Evolutionary conservation across 805 yeast species (phyloP), one percentile per base, ranked within the genome.

Genomic region (Diddensiella caesifluorescens): DNA sequence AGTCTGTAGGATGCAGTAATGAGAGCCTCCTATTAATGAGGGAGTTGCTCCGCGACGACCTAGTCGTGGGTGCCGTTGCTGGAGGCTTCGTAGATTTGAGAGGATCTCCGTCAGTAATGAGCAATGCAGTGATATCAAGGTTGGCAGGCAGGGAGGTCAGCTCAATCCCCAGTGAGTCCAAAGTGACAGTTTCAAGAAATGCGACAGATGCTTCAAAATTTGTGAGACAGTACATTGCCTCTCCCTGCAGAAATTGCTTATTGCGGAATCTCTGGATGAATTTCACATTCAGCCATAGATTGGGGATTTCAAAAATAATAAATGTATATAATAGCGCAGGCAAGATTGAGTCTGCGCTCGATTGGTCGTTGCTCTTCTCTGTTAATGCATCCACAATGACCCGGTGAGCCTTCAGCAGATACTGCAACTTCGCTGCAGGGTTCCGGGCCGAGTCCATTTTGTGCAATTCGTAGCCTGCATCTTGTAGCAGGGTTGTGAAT

Each of bases 161-260:
- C 5, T 59, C 63, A 4, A 56, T 46, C 9, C 60, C 61, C 18
- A 67, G 44, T 4, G 59, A 49, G 4, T 57, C 57, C 26, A 61
- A 46, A 13, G 61, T 57, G 13, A 62, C 51, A 9, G 63, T 53
- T 38, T 65, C 66, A 18, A 68, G 38, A 36, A 67, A 60, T 22
- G 57, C 60, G 7, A 64, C 55, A 5, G 68, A 68, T 2, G 73
- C 73, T 42, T 68, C 73, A 28, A 66, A 53, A 44, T 68, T 68
- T 15, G 73, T 68, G 29, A 68, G 50, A 46, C 70, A 65, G 48
- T 68, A 68, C 27, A 61, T 55, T 5, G 60, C 47, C 40, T 66
- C 69, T 16, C 72, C 72, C 20, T 53, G 49, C 9, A 67, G 40
- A 4, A 51, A 50, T 5, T 50, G 42, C 4, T 48, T 41, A 27